Evolutionary conservation across 73 alveolate species (phyloP).

Genomic region (Tetrahymena borealis): DNA sequence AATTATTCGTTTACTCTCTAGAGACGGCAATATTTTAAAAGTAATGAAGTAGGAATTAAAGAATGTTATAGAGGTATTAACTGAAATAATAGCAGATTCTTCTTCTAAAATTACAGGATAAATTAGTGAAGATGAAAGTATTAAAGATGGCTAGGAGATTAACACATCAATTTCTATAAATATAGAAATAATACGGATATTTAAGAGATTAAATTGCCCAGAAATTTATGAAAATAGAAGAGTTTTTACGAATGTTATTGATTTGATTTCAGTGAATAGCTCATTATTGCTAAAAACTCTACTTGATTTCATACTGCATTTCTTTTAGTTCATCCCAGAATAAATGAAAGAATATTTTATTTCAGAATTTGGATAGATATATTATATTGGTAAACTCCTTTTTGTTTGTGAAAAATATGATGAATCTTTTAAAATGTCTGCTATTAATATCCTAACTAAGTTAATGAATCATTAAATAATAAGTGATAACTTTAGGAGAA

Average conservation of each 20-base stretch:
- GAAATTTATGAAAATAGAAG: background rate
- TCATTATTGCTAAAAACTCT: background rate
- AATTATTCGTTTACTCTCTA: background rate
- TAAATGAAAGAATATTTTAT: background rate
- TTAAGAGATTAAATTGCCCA: background rate
- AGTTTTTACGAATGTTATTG: background rate
- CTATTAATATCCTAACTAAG: background rate
- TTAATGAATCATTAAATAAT: background rate
- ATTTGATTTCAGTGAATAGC: background rate
- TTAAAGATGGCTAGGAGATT: background rate
- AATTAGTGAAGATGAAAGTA: background rate
- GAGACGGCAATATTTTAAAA: background rate
- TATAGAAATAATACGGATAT: background rate
- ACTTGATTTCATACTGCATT: background rate
- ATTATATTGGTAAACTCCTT: background rate
- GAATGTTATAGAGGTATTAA: background rate
- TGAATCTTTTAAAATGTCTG: background rate
- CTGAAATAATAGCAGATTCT: background rate
- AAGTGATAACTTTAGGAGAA: conserved; percentile 10
- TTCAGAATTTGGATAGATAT: background rate
- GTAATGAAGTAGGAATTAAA: background rate
- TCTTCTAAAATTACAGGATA: background rate
- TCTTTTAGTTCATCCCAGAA: background rate
- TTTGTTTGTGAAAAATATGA: background rate
- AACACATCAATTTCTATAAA: background rate